Percentiles rank a stretch among this genome's conserved stretches.
Evolutionary conservation across 2,329 filamentous ascomycete genomes (phyloP).

Genomic region (Ciborinia camelliae): DNA sequence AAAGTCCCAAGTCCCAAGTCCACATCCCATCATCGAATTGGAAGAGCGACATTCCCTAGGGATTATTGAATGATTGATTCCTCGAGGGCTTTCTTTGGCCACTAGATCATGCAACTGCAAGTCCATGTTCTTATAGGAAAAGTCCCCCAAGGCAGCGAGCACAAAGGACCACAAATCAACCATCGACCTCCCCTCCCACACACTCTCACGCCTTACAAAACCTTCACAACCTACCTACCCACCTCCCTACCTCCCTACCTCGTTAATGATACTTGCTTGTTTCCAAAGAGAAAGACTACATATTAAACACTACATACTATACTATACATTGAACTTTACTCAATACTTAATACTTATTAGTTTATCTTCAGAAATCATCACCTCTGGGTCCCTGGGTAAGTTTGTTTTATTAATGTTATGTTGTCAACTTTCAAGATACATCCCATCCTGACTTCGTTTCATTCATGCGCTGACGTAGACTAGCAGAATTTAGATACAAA

Average conservation of each 20-base stretch:
- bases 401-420: neutral
- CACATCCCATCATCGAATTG: neutral
- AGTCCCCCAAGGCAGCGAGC: neutral
- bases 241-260: too few species aligned
- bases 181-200: too few species aligned
- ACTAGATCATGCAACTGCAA: constrained; percentile 18
- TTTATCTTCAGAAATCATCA: neutral
- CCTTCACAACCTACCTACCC: too few species aligned
- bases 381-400: constrained; percentile 3
- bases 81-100: constrained; percentile 4
- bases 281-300: neutral
- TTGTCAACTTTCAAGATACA: constrained; percentile 3
- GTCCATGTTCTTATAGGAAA: neutral
- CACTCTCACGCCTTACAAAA: neutral
- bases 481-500: constrained; percentile 33
- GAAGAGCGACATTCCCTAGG: too few species aligned
- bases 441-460: constrained; percentile 22
- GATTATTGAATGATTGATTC: neutral
- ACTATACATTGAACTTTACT: neutral
- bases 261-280: neutral
- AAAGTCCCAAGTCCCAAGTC: too few species aligned
- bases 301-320: too few species aligned
- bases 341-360: constrained; percentile 4
- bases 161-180: neutral
- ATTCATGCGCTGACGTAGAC: constrained; percentile 36